Evolutionary conservation across 1,284 basidiomycete genomes (phyloP), one percentile per base, ranked within the genome.

Genomic region (Moesziomyces sp.): DNA sequence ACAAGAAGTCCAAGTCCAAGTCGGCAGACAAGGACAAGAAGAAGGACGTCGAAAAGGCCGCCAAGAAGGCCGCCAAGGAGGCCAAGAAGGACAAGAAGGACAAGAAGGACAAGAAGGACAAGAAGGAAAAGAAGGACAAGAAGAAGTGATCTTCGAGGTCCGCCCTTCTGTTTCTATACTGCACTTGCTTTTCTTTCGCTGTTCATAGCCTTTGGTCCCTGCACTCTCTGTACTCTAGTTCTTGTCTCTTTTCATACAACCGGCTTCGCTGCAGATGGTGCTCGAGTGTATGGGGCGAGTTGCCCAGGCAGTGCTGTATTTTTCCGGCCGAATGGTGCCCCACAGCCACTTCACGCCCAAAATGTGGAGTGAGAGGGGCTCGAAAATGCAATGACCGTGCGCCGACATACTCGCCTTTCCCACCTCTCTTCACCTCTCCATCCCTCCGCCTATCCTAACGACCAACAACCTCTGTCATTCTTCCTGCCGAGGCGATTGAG

Each of bases 1-100:
- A 86, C 57, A 89, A 90, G 86, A 92, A 92, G 86, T 87, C 85
- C 64, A 80, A 77, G 52, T 62, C 52, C 50, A 75, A 77, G 54
- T 70, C 68, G 40, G 45, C 51, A 23, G 64, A 67, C 59, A 73
- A 74, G 71, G 62, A 76, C 35, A 65, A 74, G 63, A 52, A 63
- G 58, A 66, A 75, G 66, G 68, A 78, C 16, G 73, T 75, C 5
- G 70, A 73, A 19, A 79, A 79, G 72, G 81, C 78, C 7, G 77
- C 79, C 43, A 83, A 82, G 67, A 79, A 81, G 65, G 79, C 72
- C 3, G 59, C 77, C 5, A 78, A 78, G 58, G 60, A 74, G 42
- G 51, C 58, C 45, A 74, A 72, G 68, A 76, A 68, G 74, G 77
- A 71, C 28, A 78, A 80, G 68, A 71, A 76, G 58, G 63, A 73